Evolutionary conservation across 106 monocot species (phyloP), one percentile per base, ranked within the genome.

Genomic region (Amphibolis antarctica): DNA sequence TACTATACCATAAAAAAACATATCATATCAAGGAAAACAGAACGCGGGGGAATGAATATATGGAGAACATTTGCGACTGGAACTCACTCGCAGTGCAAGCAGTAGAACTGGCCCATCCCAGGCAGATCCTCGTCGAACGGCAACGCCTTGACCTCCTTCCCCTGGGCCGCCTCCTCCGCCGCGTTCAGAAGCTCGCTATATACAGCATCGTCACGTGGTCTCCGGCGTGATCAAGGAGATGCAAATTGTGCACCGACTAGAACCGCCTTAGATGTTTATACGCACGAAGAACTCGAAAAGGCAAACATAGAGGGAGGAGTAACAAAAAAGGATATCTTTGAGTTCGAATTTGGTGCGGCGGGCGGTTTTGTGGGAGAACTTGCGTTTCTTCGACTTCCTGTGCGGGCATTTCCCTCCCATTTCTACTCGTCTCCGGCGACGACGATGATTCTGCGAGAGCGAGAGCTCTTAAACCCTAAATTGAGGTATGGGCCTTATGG

Each of bases 321-420:
- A 13, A 18, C 0, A 21, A 25, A 54, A 62, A 65, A 69, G 80
- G 85, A 90, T 90, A 85, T 84, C 94, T 67, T 96, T 96, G 53
- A 89, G 53, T 10, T 76, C 70, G 74, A 96, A 96, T 43, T 84
- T 96, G 86, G 82, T 67, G 56, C 94, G 89, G 36, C 89, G 89
- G 29, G 73, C 71, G 1, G 81, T 74, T 49, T 96, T 89, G 84
- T 96, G 84, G 20, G 94, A 86, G 56, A 86, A 72, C 47, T 89
- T 55, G 48, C 94, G 75, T 82, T 89, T 90, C 89, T 96, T 96
- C 65, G 86, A 81, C 65, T 86, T 89, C 79, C 94, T 77, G 63
- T 86, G 79, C 31, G 94, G 94, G 58, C 94, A 96, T 80, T 89
- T 96, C 20, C 94, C 94, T 30, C 94, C 94, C 94, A 96, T 96